These are phyloP conservation scores for Microbotryum scabiosae DNA, from an alignment of 1,284 basidiomycete species.

Conservation along the genomic window DNA sequence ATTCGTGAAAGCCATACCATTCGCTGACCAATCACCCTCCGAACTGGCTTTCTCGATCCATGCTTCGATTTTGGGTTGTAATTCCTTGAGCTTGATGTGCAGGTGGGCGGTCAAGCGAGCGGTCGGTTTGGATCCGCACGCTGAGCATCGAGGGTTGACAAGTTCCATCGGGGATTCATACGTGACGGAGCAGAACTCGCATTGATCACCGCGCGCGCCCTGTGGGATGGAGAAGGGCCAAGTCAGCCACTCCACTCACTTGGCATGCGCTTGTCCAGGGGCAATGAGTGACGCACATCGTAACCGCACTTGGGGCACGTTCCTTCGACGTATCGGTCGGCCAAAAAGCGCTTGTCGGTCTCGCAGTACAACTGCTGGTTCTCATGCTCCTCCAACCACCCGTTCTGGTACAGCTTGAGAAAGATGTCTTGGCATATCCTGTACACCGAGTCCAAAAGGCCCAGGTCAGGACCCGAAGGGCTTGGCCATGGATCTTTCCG, in stretches of 20 bases:
- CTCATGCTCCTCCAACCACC: constrained; percentile 66
- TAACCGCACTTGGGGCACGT: constrained; percentile 83
- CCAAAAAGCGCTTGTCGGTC: constrained; percentile 80
- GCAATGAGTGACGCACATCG: constrained; percentile 48
- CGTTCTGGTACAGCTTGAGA: constrained; percentile 67
- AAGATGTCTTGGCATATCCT: constrained; percentile 87
- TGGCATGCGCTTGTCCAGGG: neutral
- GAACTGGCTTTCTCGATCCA: constrained; percentile 78
- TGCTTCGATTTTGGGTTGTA: constrained; percentile 76
- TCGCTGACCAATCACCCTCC: constrained; percentile 82
- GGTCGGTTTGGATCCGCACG: constrained; percentile 65
- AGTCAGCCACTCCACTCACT: neutral
- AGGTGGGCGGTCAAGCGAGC: constrained; percentile 69
- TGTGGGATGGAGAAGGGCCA: constrained; percentile 35
- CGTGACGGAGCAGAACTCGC: constrained; percentile 86
- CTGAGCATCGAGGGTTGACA: constrained; percentile 87
- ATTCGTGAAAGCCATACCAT: constrained; percentile 85
- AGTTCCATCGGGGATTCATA: constrained; percentile 84
- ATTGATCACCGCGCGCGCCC: constrained; percentile 98
- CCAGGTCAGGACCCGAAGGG: neutral
- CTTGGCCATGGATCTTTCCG: neutral
- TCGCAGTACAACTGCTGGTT: constrained; percentile 91
- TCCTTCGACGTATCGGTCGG: constrained; percentile 91
- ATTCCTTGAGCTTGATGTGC: constrained; percentile 76
- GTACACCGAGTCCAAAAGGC: neutral